Evolutionary conservation across 805 yeast species (phyloP).

Genomic region (Starmerella apis): DNA sequence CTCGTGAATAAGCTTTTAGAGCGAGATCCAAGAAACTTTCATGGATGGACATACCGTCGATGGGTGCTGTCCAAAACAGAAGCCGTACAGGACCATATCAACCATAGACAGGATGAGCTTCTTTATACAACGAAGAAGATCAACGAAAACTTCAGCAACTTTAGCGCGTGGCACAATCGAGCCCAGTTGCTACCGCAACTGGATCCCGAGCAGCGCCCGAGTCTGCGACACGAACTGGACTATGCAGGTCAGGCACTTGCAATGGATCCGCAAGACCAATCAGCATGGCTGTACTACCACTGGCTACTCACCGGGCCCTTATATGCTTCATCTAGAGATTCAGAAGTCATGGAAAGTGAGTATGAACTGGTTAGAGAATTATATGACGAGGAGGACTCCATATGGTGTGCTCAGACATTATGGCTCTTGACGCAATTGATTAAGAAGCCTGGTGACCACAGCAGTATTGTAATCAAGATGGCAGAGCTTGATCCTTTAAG

Average conservation of each 20-base stretch:
- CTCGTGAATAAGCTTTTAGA: slow-evolving; percentile 59
- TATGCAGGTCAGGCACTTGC: slow-evolving; percentile 73
- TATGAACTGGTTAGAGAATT: slow-evolving; percentile 36
- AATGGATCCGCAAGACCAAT: slow-evolving; percentile 89
- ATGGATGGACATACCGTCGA: slow-evolving; percentile 93
- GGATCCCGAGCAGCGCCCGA: slow-evolving; percentile 29
- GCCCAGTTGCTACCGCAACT: slow-evolving; percentile 54
- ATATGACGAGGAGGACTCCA: slow-evolving; percentile 18
- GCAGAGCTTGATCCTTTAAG: slow-evolving; percentile 27
- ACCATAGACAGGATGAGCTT: slow-evolving; percentile 40
- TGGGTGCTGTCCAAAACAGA: slow-evolving; percentile 39
- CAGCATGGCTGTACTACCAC: slow-evolving; percentile 78
- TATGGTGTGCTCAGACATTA: slow-evolving; percentile 16
- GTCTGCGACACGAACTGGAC: slow-evolving; percentile 47
- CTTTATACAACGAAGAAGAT: slow-evolving; percentile 69
- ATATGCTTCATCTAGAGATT: slow-evolving; percentile 37
- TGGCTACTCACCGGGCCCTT: slow-evolving; percentile 53
- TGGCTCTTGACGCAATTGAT: not conserved
- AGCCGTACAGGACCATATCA: not conserved
- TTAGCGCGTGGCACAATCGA: slow-evolving; percentile 92
- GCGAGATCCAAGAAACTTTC: slow-evolving; percentile 75
- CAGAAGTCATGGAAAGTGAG: slow-evolving; percentile 64
- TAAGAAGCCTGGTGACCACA: slow-evolving; percentile 1
- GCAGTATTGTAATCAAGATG: slow-evolving; percentile 28
- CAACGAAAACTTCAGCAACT: slow-evolving; percentile 76